Conservation (phyloP, 768 basidiomycete genomes). For the Epithele typhae region DNA sequence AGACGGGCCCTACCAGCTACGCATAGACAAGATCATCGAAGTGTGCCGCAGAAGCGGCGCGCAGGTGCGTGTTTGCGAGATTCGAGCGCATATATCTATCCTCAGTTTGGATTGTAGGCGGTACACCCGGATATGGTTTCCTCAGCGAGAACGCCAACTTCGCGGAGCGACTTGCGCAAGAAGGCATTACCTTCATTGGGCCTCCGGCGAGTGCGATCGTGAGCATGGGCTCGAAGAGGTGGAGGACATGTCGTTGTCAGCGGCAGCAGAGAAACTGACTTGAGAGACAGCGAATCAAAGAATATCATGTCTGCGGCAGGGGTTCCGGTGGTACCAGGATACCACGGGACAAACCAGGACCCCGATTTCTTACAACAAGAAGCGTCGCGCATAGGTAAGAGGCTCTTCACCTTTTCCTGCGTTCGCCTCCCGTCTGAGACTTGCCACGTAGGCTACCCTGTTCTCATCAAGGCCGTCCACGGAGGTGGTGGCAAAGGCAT, state of each 20-base stretch:
- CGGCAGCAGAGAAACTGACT: neutral
- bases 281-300: conserved; percentile 74
- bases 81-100: too few species aligned
- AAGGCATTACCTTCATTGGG: conserved; percentile 87
- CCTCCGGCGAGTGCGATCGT: conserved; percentile 85
- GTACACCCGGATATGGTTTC: conserved; percentile 96
- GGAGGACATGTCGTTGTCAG: neutral
- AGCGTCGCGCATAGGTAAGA: conserved; percentile 64
- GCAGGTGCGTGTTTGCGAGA: conserved; percentile 61
- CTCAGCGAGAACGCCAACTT: conserved; percentile 89
- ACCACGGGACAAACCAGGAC: conserved; percentile 83
- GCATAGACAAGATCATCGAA: conserved; percentile 85
- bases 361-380: conserved; percentile 62
- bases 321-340: conserved; percentile 92
- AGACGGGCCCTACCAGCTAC: conserved; percentile 51
- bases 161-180: conserved; percentile 64
- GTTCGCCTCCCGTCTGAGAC: neutral
- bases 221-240: conserved; percentile 97
- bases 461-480: conserved; percentile 94
- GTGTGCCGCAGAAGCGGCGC: conserved; percentile 79
- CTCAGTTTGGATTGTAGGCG: conserved; percentile 61
- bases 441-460: conserved; percentile 63
- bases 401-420: neutral
- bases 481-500: conserved; percentile 97
- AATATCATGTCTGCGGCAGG: conserved; percentile 91